Base-by-base conservation (phyloP, 1,139 yeast species). In the Geotrichum histeridarum region DNA sequence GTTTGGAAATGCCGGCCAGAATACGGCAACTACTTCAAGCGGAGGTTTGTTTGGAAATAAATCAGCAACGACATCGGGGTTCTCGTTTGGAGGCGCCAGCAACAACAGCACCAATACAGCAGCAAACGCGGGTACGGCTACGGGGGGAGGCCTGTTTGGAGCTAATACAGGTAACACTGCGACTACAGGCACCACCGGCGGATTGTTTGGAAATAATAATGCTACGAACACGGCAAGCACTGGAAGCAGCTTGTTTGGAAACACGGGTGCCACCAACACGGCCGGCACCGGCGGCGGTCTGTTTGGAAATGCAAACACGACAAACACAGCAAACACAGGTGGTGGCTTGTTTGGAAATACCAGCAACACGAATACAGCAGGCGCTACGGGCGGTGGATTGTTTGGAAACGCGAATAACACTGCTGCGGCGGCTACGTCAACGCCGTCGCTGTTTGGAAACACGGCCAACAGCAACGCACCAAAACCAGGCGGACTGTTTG, bases 271-370 rank as follows among this genome's bases (percentile, higher is more conserved):
- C 27, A 35, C 51, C 27, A n/a, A 41, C 44, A 12, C 54, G 12
- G 41, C 51, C 30, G 48, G n/a, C 15, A 47, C 49, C 17, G 47
- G 51, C 1, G 50, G 59, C 17, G 65, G 68, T 11, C 54, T 64
- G 14, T 67, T 67, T 59, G 70, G 71, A 2, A 44, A 31, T 11
- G 36, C 42, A 6, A 42, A 45, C 12, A n/a, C 49, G 18, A 44
- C 37, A 33, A 47, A 37, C 14, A 38, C 45, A 1, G 32, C 37
- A 36, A 27, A 18, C 8, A 37, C 44, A 8, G 49, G 48, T 17
- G 44, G 75, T 6, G 75, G 77, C 8, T 62, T 71, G 22, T 74
- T 73, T 65, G 78, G 77, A 1, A 50, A 14, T 51, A 12, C 64
- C 60, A 41, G 30, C 54, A 65, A 58, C 54, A 62, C 58, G 44